phyloP scores from a whole-genome alignment of 495 filamentous ascomycete species.

The Tuber umbilicatum region DNA sequence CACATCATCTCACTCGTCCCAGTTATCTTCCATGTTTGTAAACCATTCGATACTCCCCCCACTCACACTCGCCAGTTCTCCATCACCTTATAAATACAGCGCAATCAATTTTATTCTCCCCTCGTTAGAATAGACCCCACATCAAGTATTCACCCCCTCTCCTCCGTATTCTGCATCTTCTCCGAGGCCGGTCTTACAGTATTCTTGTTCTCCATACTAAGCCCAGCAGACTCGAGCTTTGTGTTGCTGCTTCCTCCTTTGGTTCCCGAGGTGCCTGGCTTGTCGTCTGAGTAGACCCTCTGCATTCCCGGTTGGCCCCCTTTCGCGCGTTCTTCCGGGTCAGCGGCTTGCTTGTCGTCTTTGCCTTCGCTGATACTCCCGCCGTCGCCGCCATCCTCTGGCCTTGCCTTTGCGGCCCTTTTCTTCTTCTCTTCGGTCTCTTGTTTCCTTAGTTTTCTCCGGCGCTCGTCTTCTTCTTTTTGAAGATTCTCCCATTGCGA shows the following conservation, averaged over 20 bases:
- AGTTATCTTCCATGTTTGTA: neutral
- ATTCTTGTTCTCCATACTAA: neutral
- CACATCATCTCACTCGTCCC: neutral
- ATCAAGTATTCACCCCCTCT: slow-evolving; percentile 3
- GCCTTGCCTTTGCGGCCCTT: slow-evolving; percentile 34
- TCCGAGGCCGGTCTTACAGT: slow-evolving; percentile 7
- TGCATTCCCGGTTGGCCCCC: slow-evolving; percentile 6
- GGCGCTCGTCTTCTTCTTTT: slow-evolving; percentile 54
- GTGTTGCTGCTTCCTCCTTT: neutral
- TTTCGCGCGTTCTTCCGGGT: slow-evolving; percentile 1
- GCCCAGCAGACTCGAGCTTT: neutral
- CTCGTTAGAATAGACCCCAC: neutral
- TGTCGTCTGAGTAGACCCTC: slow-evolving; percentile 9
- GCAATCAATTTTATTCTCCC: neutral
- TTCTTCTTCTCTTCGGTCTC: slow-evolving; percentile 40
- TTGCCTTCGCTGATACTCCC: slow-evolving; percentile 17
- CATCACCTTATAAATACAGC: neutral
- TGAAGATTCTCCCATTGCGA: slow-evolving; percentile 53
- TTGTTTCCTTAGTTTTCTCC: slow-evolving; percentile 44
- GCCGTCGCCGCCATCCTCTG: slow-evolving; percentile 18
- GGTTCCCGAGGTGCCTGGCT: neutral
- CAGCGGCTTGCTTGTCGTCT: slow-evolving; percentile 14
- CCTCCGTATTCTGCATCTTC: neutral
- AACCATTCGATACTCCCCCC: neutral
- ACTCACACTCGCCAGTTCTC: neutral